Percentiles rank a stretch among this genome's conserved stretches.
phyloP scores from a whole-genome alignment of 1,284 basidiomycete genomes.

The Takashimella koratensis region DNA sequence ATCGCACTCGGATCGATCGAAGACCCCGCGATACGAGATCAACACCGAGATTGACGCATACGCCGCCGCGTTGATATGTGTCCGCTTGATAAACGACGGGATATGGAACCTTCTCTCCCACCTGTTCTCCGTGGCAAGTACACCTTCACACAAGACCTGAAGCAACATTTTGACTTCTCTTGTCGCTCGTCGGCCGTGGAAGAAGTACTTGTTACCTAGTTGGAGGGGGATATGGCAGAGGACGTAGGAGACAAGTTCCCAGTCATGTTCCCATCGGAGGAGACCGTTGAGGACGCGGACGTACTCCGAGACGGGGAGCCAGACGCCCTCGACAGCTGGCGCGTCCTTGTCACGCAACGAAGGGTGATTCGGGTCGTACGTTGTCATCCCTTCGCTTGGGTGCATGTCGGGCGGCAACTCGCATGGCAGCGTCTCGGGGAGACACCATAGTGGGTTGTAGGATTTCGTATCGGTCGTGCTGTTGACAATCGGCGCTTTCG shows the following conservation, averaged over 20 bases:
- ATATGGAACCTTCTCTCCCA: conserved; percentile 49
- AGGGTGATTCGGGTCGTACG: conserved; percentile 61
- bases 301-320: conserved; percentile 79
- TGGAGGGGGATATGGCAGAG: conserved; percentile 88
- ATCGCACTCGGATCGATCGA: conserved; percentile 57
- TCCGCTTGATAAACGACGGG: conserved; percentile 56
- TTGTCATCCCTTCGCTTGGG: conserved; percentile 67
- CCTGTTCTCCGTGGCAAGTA: conserved; percentile 24
- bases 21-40: conserved; percentile 80
- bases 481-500: conserved; percentile 25
- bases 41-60: conserved; percentile 86
- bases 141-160: conserved; percentile 60
- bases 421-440: conserved; percentile 73
- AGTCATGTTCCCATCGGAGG: conserved; percentile 72
- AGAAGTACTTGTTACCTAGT: conserved; percentile 91
- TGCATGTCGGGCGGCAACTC: conserved; percentile 61
- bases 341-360: conserved; percentile 52
- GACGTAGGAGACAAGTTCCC: conserved; percentile 92
- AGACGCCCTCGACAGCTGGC: conserved; percentile 50
- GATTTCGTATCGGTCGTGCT: conserved; percentile 44
- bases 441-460: conserved; percentile 65
- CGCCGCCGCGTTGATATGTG: conserved; percentile 83
- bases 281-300: conserved; percentile 65
- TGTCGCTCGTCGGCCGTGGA: conserved; percentile 81
- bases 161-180: conserved; percentile 64